Conservation (phyloP, 345 rosid genomes). For the Jatropha curcas region DNA sequence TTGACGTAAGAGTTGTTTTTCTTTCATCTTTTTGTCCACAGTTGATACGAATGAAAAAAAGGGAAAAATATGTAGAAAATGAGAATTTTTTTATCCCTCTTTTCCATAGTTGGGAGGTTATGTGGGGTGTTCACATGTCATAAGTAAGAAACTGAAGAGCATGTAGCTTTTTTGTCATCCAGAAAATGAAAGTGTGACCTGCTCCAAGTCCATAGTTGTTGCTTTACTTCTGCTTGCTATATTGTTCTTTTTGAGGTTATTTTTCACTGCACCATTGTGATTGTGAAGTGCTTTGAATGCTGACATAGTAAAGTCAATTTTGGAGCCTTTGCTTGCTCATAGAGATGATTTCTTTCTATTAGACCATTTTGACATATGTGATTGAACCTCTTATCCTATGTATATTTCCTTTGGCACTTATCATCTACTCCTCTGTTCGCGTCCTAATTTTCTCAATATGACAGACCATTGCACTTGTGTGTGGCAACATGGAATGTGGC, state of each 20-base stretch:
- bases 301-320: background rate
- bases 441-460: constrained; percentile 24
- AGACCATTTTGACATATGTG: background rate
- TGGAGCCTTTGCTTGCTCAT: background rate
- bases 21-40: background rate
- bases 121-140: background rate
- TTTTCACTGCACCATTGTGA: background rate
- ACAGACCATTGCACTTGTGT: constrained; percentile 91
- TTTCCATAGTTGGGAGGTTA: background rate
- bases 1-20: constrained; percentile 61
- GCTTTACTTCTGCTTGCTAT: background rate
- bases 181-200: background rate
- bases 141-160: background rate
- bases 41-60: background rate
- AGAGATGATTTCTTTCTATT: background rate
- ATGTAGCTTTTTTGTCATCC: background rate
- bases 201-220: background rate
- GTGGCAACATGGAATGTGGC: constrained; percentile 87
- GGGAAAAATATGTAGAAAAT: background rate
- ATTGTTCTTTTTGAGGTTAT: background rate
- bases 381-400: background rate
- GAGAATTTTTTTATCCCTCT: background rate
- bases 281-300: background rate
- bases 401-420: background rate
- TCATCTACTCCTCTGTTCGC: constrained; percentile 3